phyloP scores from a whole-genome alignment of 768 basidiomycete species.

The Pleurotus eryngii region DNA sequence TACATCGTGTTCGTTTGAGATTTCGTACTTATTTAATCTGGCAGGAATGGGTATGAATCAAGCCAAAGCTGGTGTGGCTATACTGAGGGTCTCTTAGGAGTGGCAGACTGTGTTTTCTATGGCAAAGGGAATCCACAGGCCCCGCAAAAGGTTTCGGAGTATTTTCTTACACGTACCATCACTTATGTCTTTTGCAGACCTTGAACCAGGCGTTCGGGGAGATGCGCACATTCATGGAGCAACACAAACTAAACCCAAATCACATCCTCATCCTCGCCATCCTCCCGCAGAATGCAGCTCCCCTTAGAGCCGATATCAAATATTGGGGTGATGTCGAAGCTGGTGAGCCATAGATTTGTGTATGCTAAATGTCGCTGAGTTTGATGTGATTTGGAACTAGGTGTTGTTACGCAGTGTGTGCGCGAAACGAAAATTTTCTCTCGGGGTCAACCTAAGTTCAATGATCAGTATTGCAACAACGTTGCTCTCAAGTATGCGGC shows the following conservation, averaged over 20 bases:
- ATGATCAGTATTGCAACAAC: slow-evolving; percentile 56
- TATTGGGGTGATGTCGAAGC: slow-evolving; percentile 47
- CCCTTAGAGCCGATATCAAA: slow-evolving; percentile 45
- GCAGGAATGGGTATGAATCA: slow-evolving; percentile 16
- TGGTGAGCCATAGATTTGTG: slow-evolving; percentile 35
- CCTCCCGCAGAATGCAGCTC: slow-evolving; percentile 45
- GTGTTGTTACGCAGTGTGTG: slow-evolving; percentile 14
- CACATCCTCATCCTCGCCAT: slow-evolving; percentile 40
- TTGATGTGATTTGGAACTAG: neutral
- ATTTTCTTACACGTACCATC: neutral
- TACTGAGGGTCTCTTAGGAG: neutral
- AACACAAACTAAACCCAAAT: neutral
- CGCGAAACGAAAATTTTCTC: slow-evolving; percentile 28
- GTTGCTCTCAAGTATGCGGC: slow-evolving; percentile 46
- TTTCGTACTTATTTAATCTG: too few species aligned
- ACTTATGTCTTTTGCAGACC: neutral
- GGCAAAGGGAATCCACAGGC: neutral
- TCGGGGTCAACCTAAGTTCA: slow-evolving; percentile 12
- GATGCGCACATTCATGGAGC: neutral
- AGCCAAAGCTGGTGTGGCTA: too few species aligned
- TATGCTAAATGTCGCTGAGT: neutral
- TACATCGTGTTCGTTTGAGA: too few species aligned
- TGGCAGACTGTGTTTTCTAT: neutral
- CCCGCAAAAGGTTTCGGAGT: neutral
- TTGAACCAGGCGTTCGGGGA: neutral